phyloP scores from a whole-genome alignment of 345 rosid genomes.

The Populus euphratica region DNA sequence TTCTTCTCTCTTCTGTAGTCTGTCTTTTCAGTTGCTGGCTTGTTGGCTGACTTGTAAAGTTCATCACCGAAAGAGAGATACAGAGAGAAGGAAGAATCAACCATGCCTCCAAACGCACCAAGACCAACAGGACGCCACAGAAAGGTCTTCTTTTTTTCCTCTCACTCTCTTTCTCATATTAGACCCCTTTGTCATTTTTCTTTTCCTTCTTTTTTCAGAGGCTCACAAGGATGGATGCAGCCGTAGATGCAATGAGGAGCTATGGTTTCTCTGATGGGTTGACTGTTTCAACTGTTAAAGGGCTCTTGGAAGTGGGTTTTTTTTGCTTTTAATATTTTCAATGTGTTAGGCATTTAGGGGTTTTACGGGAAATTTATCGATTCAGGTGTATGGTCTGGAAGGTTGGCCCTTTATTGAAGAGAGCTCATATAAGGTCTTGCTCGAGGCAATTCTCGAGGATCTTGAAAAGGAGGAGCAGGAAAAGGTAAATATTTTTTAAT shows the following conservation, averaged over 20 bases:
- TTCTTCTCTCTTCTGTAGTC: too few relatives aligned
- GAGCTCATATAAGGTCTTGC: constrained; percentile 29
- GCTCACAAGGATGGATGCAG: constrained; percentile 40
- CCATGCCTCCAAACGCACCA: too few relatives aligned
- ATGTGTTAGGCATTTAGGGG: neutral
- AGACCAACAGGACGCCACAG: constrained; percentile 23
- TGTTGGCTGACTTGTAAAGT: too few relatives aligned
- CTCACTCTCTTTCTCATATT: neutral
- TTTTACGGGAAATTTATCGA: neutral
- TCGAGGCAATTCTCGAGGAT: constrained; percentile 37
- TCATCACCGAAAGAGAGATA: neutral
- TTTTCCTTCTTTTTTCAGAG: neutral
- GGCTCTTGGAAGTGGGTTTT: constrained; percentile 35
- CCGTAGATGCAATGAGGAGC: constrained; percentile 40
- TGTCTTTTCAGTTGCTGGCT: too few relatives aligned
- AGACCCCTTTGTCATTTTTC: neutral
- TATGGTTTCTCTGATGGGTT: constrained; percentile 27
- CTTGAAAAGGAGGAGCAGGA: constrained; percentile 11
- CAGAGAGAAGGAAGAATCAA: neutral
- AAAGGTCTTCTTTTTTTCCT: constrained; percentile 11
- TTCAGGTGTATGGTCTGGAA: constrained; percentile 36
- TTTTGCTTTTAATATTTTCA: neutral
- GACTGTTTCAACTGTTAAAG: constrained; percentile 21
- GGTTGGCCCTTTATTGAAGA: constrained; percentile 53
- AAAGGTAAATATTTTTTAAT: constrained; percentile 17